Conservation (phyloP, 1,284 basidiomycete genomes). For the Apiotrichum gracile region DNA sequence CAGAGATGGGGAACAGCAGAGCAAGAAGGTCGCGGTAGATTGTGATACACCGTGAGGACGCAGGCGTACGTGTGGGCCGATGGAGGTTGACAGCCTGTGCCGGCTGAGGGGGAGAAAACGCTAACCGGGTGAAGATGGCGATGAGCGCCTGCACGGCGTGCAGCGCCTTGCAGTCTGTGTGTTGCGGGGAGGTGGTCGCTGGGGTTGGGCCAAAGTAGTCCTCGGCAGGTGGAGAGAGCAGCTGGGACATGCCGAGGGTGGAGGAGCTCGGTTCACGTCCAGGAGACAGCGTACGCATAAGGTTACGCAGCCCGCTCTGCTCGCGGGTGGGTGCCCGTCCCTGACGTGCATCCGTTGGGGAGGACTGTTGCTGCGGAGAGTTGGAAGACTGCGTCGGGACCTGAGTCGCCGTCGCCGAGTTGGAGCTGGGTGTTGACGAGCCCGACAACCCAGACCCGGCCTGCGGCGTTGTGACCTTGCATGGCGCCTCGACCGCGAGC, state of each 20-base stretch:
- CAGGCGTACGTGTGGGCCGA: conserved; percentile 40
- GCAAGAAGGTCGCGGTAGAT: conserved; percentile 50
- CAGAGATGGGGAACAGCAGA: conserved; percentile 41
- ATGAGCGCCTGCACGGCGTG: conserved; percentile 48
- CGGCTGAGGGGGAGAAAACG: conserved; percentile 40
- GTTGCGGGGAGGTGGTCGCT: conserved; percentile 5
- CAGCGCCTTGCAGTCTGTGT: conserved; percentile 40
- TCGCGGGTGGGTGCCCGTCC: conserved; percentile 11
- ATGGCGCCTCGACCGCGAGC: conserved; percentile 37
- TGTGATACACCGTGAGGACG: conserved; percentile 47
- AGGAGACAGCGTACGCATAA: conserved; percentile 36
- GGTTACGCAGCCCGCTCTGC: conserved; percentile 22
- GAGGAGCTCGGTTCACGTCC: not conserved
- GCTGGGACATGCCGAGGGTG: not conserved
- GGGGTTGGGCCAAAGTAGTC: conserved; percentile 1
- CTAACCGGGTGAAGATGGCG: conserved; percentile 49
- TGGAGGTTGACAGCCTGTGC: conserved; percentile 20
- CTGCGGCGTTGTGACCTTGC: conserved; percentile 6
- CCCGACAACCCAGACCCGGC: not conserved
- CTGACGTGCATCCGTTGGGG: not conserved
- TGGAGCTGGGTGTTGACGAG: not conserved
- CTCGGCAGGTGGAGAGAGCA: conserved; percentile 3
- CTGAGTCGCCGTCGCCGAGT: not conserved
- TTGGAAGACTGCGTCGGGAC: too few species aligned
- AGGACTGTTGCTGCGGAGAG: too few species aligned